These are phyloP conservation scores for Tetracentron sinense DNA, from an alignment of 164 flowering plant species.

Conservation along the genomic window DNA sequence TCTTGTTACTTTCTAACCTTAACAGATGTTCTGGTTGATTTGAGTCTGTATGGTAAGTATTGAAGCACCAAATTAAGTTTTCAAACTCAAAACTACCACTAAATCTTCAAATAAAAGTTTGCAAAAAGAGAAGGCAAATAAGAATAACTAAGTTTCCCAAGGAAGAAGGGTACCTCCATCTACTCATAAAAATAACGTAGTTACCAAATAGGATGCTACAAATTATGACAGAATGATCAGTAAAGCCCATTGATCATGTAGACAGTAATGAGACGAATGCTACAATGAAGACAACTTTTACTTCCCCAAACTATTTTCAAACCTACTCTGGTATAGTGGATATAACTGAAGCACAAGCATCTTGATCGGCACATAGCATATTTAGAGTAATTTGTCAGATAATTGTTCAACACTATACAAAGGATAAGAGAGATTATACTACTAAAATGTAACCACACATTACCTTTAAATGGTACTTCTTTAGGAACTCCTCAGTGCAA, in stretches of 20 bases:
- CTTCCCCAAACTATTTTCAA: neutral
- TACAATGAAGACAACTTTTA: neutral
- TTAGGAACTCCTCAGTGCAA: slow-evolving; percentile 87
- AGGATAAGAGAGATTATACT: neutral
- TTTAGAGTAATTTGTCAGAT: neutral
- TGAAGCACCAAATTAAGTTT: neutral
- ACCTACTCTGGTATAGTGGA: neutral
- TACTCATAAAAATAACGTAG: neutral
- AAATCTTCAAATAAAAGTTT: neutral
- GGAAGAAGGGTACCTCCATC: neutral
- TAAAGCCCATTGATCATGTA: neutral
- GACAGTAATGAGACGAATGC: neutral
- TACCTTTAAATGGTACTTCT: slow-evolving; percentile 71
- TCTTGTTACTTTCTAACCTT: too few species aligned
- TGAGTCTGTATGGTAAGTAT: neutral
- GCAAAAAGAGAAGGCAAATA: neutral
- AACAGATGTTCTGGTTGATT: neutral
- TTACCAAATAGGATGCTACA: neutral
- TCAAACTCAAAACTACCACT: neutral
- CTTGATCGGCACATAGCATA: neutral
- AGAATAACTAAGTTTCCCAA: neutral
- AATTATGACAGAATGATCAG: neutral
- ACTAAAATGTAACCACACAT: neutral
- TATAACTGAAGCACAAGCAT: neutral
- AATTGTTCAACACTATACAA: neutral